Base-by-base conservation (phyloP, 352 stramenopile genomes). In the Phytophthora fragariaefolia region DNA sequence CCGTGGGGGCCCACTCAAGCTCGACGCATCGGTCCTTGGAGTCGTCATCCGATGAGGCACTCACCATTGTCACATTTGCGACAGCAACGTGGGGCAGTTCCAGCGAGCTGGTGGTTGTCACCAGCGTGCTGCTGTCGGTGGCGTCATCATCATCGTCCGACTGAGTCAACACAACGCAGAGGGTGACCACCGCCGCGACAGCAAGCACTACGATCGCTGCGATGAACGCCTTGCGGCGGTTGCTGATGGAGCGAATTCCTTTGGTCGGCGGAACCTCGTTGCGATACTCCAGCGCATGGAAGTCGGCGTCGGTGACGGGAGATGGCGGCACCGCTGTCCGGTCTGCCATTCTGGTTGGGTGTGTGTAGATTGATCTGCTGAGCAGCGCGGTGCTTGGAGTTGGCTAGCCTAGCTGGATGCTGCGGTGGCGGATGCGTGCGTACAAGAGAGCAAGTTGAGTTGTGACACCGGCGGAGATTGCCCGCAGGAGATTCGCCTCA, bases 1-100 rank as follows among this genome's bases (percentile, higher is more conserved):
- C 77, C 3, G 74, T 76, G 0, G 77, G 58, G 38, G 74, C 66
- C 24, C 42, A 73, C 38, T 63, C 59, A 36, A 68, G 69, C 15
- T 74, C 49, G 38, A 77, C 54, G 20, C 69, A 77, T 13, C 26
- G 34, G 36, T 77, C 69, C 55, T 68, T 68, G 30, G 65, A 32
- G 22, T 63, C 49, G 27, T 77, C 69, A 3, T 66, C 55, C 13
- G 69, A 48, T 9, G 49, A 48, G 6, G 49, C 54, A 13, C 54
- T 64, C 23, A 68, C 49, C 47, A 77, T 45, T 1, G 58, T 68
- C 34, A 71, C 3, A 32, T 77, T 77, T 13, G 55, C 32, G 17
- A 77, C 64, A 3, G 65, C 64, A 15, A 77, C 49, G 4, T 71
- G 43, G 23, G 54, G 36, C 7, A 77, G 26, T 4, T 42, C 43